These are phyloP conservation scores for Phellinidium pouzarii DNA, from an alignment of 1,284 basidiomycete species.

Conservation along the genomic window DNA sequence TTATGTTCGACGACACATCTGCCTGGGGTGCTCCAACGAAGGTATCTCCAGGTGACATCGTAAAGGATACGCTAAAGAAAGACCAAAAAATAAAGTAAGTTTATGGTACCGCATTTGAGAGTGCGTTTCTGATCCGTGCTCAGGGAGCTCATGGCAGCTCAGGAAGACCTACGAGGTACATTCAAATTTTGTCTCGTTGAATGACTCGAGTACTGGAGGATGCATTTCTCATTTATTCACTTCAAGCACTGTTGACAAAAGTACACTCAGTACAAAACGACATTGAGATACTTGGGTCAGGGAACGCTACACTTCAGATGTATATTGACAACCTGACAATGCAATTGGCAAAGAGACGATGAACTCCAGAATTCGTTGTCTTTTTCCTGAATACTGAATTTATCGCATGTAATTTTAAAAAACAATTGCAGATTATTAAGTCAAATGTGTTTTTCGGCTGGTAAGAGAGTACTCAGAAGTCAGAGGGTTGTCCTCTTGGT, in stretches of 20 bases:
- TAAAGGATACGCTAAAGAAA: constrained; percentile 69
- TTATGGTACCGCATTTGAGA: background rate
- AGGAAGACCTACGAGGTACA: constrained; percentile 67
- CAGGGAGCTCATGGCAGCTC: constrained; percentile 67
- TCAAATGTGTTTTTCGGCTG: too few species aligned
- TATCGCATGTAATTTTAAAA: too few species aligned
- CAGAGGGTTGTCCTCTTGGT: too few species aligned
- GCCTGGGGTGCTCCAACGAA: constrained; percentile 49
- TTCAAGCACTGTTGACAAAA: constrained; percentile 56
- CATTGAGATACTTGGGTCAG: constrained; percentile 67
- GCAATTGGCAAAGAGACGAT: constrained; percentile 73
- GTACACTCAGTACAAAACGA: constrained; percentile 66
- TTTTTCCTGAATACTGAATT: too few species aligned
- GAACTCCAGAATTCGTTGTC: too few species aligned
- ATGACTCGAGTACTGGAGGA: too few species aligned
- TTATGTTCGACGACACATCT: constrained; percentile 51
- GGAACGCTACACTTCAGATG: constrained; percentile 78
- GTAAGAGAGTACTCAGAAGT: too few species aligned
- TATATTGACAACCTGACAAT: constrained; percentile 84
- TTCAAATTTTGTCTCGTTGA: too few species aligned
- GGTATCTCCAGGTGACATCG: constrained; percentile 48
- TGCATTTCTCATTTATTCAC: background rate
- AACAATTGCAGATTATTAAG: too few species aligned
- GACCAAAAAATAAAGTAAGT: constrained; percentile 55
- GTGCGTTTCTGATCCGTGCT: background rate